Conservation (phyloP, 352 stramenopile genomes). For the Globisporangium irregulare region DNA sequence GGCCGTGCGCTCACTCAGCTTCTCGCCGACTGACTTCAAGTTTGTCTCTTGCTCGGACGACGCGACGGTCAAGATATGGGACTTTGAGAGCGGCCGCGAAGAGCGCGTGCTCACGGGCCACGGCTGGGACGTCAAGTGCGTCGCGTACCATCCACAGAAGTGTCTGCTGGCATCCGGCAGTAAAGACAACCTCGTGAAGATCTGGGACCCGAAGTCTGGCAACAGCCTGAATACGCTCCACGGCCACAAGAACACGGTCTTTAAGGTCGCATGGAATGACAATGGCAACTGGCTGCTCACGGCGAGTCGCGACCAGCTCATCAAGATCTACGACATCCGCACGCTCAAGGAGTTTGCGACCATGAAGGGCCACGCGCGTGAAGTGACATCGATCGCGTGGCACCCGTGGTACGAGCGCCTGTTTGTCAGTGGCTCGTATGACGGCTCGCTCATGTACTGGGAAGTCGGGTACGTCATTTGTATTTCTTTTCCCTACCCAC, state of each 20-base stretch:
- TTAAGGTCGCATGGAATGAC: slow-evolving; percentile 96
- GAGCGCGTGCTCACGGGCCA: slow-evolving; percentile 95
- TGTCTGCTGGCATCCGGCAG: slow-evolving; percentile 93
- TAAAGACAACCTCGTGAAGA: slow-evolving; percentile 97
- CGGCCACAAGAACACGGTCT: slow-evolving; percentile 98
- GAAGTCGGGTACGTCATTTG: slow-evolving; percentile 84
- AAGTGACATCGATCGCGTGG: slow-evolving; percentile 96
- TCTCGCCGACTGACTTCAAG: slow-evolving; percentile 97
- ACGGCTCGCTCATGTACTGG: slow-evolving; percentile 98
- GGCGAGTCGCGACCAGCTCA: slow-evolving; percentile 95
- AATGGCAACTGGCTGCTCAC: slow-evolving; percentile 98
- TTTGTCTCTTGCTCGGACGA: slow-evolving; percentile 98
- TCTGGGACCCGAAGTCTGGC: slow-evolving; percentile 96
- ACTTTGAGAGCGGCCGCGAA: slow-evolving; percentile 90
- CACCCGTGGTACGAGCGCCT: slow-evolving; percentile 96
- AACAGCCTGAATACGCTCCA: slow-evolving; percentile 94
- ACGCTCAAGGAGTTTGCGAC: slow-evolving; percentile 95
- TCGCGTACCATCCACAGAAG: slow-evolving; percentile 95
- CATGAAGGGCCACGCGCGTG: slow-evolving; percentile 94
- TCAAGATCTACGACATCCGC: slow-evolving; percentile 99
- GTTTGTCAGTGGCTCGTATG: slow-evolving; percentile 96
- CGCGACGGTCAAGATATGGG: slow-evolving; percentile 93
- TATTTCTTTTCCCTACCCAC: neutral
- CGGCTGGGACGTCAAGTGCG: slow-evolving; percentile 97
- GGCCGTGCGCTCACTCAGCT: slow-evolving; percentile 94